Evolutionary conservation across 345 rosid genomes (phyloP), one percentile per base, ranked within the genome.

Genomic region (Arabis alpina): DNA sequence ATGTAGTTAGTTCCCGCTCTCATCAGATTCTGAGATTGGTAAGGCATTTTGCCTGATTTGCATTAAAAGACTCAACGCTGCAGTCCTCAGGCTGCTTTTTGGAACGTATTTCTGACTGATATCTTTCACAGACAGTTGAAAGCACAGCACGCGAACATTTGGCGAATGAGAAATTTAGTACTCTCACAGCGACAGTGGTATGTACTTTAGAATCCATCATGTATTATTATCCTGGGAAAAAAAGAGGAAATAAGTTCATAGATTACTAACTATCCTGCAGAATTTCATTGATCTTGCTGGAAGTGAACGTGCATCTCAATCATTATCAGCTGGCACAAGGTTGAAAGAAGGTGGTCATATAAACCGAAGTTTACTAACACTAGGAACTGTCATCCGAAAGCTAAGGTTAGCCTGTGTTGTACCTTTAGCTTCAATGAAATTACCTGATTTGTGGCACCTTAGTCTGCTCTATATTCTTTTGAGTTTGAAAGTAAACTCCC

Each of bases 261-360:
- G 12, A 6, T 5, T 66, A 55, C 74, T 66, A 16, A 48, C 19
- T 50, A 76, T 69, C 61, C 41, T 59, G 59, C 83, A 88, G 93
- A 94, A 88, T 76, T 89, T 94, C 71, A 64, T 91, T 71, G 99
- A 94, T 87, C 89, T 94, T 16, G 99, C 96, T 0, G 97, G 96
- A 84, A 91, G 99, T 80, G 97, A 91, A 76, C 97, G 95, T 64
- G 97, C 97, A 58, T 94, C 99, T 71, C 95, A 93, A 79, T 78
- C 96, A 61, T 72, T 83, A 72, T 85, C 99, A 39, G 95, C 92
- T 42, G 92, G 99, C 44, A 80, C 87, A 51, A 81, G 99, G 82
- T 76, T 94, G 85, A 89, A 94, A 80, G 95, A 91, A 82, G 95
- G 99, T 50, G 87, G 89, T 86, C 97, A 94, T 75, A 94, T 94